These are phyloP conservation scores for Begonia fuchsioides DNA, from an alignment of 306 rosid species.

Conservation along the genomic window DNA sequence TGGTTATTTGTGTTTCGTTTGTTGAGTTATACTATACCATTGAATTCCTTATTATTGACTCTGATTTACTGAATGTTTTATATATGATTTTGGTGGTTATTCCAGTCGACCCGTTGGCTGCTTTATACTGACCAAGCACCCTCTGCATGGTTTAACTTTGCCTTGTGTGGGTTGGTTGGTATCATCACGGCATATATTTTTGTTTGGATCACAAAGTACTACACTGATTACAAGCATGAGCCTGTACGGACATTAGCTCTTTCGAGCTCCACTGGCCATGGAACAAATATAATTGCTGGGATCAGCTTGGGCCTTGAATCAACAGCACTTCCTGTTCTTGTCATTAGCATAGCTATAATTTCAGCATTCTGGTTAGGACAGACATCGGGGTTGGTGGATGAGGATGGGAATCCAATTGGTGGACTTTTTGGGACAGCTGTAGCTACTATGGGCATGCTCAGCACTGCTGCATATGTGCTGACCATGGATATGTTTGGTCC, in stretches of 20 bases:
- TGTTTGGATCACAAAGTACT: conserved; percentile 85
- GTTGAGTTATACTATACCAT: too few species aligned
- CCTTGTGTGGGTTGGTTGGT: conserved; percentile 91
- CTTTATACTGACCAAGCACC: conserved; percentile 97
- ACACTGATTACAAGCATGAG: conserved; percentile 96
- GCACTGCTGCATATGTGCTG: conserved; percentile 98
- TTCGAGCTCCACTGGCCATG: conserved; percentile 91
- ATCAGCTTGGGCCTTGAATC: conserved; percentile 97
- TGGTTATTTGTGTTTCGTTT: too few species aligned
- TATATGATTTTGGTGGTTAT: background rate
- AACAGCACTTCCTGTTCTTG: conserved; percentile 96
- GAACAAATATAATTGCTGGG: conserved; percentile 97
- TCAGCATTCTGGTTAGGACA: conserved; percentile 92
- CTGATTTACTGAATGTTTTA: background rate
- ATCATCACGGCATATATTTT: conserved; percentile 82
- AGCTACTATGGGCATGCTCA: conserved; percentile 99
- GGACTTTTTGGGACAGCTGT: conserved; percentile 99
- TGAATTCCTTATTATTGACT: background rate
- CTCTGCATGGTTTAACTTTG: conserved; percentile 95
- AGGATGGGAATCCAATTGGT: conserved; percentile 73
- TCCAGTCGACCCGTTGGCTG: conserved; percentile 94
- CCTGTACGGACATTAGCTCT: conserved; percentile 94
- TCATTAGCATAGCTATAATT: conserved; percentile 74
- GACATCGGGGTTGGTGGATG: conserved; percentile 76
- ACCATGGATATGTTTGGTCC: conserved; percentile 99